Base-by-base conservation (phyloP, 495 filamentous ascomycete genomes). In the Aspergillus taichungensis region DNA sequence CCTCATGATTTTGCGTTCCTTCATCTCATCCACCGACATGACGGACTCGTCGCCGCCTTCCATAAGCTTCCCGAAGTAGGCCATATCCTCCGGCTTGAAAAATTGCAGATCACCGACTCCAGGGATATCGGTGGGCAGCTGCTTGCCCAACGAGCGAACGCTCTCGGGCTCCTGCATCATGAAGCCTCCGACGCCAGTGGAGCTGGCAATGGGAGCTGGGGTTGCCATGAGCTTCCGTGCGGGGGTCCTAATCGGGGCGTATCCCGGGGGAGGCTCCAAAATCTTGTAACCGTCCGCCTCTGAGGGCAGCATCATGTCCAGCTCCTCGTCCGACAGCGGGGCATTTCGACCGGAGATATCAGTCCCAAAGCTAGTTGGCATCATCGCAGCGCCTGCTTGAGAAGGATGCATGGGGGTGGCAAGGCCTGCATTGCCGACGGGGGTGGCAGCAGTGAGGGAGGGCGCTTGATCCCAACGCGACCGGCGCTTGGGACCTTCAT, bases 31-130 rank as follows among this genome's bases (percentile, higher is more conserved):
- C 9, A 97, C 88, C 34, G 78, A 86, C 71, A 99, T 81, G 31
- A 80, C 73, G 52, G 88, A 89, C 60, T 99, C 94, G 57, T 99
- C 88, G n/a, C 82, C 81, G 11, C 85, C 88, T 60, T 97, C 94
- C 36, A 94, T 88, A 13, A 99, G 75, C 72, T 97, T 99, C 43
- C 92, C 91, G 55, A 99, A 99, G 68, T 99, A 99, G 28, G 85
- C 80, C 94, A 96, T 97, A 71, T 99, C 94, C 67, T 96, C 92
- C 8, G 88, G 79, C 67, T 99, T 99, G 77, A 97, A 97, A 65
- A 97, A 99, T 50, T 95, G 90, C 34, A 99, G 71, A 60, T 99
- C 94, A 42, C 94, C 94, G 35, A 99, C 90, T 27, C 94, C 94
- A 13, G 94, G 90, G 46, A 99, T 96, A 62, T 96, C 92, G 5